These are phyloP conservation scores for Strigomonas galati DNA, from an alignment of 208 protist genomes.

Conservation along the genomic window DNA sequence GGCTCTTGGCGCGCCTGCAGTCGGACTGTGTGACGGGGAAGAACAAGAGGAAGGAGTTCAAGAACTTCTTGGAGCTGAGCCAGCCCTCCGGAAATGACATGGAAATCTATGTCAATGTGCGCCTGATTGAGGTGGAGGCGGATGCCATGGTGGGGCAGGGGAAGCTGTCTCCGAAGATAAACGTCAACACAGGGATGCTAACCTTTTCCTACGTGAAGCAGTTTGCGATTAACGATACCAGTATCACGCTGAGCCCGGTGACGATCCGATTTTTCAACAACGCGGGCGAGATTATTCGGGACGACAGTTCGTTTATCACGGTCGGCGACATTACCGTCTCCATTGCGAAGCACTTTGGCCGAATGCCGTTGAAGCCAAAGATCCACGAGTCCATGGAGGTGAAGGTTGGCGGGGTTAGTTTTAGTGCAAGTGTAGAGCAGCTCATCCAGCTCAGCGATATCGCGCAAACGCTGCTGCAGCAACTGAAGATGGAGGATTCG, in stretches of 20 bases:
- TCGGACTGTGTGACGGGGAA: constrained; percentile 61
- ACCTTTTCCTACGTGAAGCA: constrained; percentile 71
- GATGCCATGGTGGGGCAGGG: constrained; percentile 24
- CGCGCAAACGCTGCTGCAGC: constrained; percentile 29
- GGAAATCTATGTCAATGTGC: constrained; percentile 56
- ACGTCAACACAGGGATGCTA: constrained; percentile 42
- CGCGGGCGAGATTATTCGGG: neutral
- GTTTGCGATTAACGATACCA: constrained; percentile 52
- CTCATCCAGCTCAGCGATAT: constrained; percentile 46
- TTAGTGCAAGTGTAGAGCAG: constrained; percentile 55
- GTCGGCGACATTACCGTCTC: constrained; percentile 51
- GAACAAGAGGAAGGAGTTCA: constrained; percentile 77
- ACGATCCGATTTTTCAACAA: constrained; percentile 27
- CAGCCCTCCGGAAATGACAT: constrained; percentile 61
- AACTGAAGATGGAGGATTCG: constrained; percentile 57
- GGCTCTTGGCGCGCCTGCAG: constrained; percentile 76
- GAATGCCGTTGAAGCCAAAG: constrained; percentile 59
- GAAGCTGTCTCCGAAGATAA: constrained; percentile 24
- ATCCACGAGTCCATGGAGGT: constrained; percentile 70
- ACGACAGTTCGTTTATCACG: constrained; percentile 31
- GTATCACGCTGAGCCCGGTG: constrained; percentile 55
- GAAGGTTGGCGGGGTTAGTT: constrained; percentile 43
- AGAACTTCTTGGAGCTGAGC: constrained; percentile 55
- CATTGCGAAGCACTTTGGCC: constrained; percentile 69
- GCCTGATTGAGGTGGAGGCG: constrained; percentile 48